These are phyloP conservation scores for Diutina siamensis DNA, from an alignment of 1,139 yeast species.

Conservation along the genomic window DNA sequence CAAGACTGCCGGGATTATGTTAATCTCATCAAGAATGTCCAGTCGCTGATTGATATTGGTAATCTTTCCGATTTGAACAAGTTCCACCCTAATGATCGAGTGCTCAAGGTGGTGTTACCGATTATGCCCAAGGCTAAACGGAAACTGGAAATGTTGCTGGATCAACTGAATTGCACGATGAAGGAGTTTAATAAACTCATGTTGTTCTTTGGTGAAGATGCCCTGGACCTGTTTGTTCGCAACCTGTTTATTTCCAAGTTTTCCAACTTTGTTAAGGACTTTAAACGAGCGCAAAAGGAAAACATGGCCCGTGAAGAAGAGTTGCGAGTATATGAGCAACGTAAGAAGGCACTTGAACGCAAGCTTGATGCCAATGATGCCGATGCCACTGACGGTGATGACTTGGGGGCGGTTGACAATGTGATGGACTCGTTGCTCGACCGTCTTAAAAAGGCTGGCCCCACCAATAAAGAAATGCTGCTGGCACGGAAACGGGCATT, in stretches of 20 bases:
- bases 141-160: slow-evolving; percentile 50
- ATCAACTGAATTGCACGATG: slow-evolving; percentile 51
- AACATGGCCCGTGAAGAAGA: slow-evolving; percentile 76
- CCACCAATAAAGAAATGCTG: slow-evolving; percentile 59
- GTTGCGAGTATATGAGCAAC: slow-evolving; percentile 57
- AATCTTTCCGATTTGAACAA: slow-evolving; percentile 64
- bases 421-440: slow-evolving; percentile 70
- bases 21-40: slow-evolving; percentile 53
- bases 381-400: slow-evolving; percentile 8
- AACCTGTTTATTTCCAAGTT: slow-evolving; percentile 65
- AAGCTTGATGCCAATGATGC: background rate
- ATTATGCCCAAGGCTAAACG: slow-evolving; percentile 57
- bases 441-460: slow-evolving; percentile 64
- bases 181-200: slow-evolving; percentile 59
- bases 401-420: slow-evolving; percentile 28
- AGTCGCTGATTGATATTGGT: slow-evolving; percentile 62
- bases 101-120: slow-evolving; percentile 52
- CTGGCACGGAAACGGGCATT: slow-evolving; percentile 77
- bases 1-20: slow-evolving; percentile 50
- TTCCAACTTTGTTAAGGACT: slow-evolving; percentile 61
- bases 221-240: slow-evolving; percentile 53
- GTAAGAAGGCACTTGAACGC: slow-evolving; percentile 31
- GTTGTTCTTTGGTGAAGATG: slow-evolving; percentile 72
- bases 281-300: slow-evolving; percentile 65
- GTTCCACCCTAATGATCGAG: slow-evolving; percentile 65